A percentile compares a stretch with the other conserved stretches of the same genome.
Evolutionary conservation across 78 protist species (phyloP).

Genomic region (Dictyostelium capitatum): DNA sequence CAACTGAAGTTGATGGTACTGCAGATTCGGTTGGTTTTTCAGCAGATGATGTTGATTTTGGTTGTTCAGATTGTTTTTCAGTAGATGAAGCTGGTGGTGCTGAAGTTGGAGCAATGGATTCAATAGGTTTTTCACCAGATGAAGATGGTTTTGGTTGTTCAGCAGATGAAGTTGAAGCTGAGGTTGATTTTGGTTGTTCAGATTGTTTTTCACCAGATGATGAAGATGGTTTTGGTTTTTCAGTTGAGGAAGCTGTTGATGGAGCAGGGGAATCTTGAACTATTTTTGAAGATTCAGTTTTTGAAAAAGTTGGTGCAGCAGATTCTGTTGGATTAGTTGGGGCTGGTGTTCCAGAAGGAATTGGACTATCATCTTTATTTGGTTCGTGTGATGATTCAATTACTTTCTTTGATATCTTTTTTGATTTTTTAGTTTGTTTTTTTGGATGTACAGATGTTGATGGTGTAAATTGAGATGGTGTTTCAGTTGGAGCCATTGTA

Average conservation of each 20-base stretch:
- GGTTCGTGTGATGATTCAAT: neutral
- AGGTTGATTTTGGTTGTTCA: neutral
- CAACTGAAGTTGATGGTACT: neutral
- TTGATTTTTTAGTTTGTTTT: neutral
- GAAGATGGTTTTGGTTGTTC: neutral
- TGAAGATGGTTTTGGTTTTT: neutral
- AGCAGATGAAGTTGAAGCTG: neutral
- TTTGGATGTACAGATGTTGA: neutral
- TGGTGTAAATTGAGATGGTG: neutral
- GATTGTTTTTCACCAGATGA: neutral
- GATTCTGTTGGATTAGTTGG: neutral
- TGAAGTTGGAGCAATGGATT: neutral
- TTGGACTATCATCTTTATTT: neutral
- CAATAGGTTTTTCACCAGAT: neutral
- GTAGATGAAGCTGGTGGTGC: neutral
- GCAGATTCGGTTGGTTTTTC: neutral
- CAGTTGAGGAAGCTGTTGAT: neutral
- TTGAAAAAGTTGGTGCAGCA: neutral
- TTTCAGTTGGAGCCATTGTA: neutral
- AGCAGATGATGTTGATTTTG: neutral
- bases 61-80: neutral
- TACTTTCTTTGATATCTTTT: neutral
- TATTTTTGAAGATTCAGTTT: neutral
- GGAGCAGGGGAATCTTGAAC: neutral
- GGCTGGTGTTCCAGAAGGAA: neutral